Base-by-base conservation (phyloP, 768 basidiomycete species). In the Lentinula edodes region DNA sequence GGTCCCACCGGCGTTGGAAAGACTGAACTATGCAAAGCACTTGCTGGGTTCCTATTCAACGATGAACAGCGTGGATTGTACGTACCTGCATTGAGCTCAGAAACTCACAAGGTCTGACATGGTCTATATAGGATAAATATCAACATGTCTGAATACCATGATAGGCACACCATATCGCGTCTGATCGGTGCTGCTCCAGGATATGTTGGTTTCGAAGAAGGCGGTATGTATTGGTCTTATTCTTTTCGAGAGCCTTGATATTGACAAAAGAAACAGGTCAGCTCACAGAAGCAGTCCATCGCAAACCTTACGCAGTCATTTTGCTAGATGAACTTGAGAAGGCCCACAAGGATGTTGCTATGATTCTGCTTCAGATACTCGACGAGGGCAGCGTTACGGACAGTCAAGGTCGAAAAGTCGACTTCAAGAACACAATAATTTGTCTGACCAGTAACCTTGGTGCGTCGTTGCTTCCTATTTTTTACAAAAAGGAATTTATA, bases 91-190 rank as follows among this genome's bases (percentile, higher is more conserved):
- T 51, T 18, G 61, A 60, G 15, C 43, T 54, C 10, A 43, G 9
- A 18, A 13, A 56, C 28, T 28, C 28, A 28, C 28, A 32, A 9
- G 46, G 32, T n/a, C 62, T 60, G 13, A 54, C 7, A 28, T 52
- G 16, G 52, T 52, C 28, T 63, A 7, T 9, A 13, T 18, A 91
- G 89, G 58, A 93, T 95, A 64, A 91, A 88, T 62, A 93, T 96
- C 69, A 95, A 97, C 66, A 95, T 96, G 93, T 90, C 91, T n/a
- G 92, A 97, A 83, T 97, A 90, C 67, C 91, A 93, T 55, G 95
- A 95, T 65, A 84, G 94, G 58, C 93, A 98, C 69, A 93, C 93
- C 0, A 88, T 98, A 57, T 92, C 93, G 0, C 82, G 94, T 4
- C 77, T 98, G 23, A 93, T 98, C 56, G 96, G 95, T 60, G 91